Base-by-base conservation (phyloP, 805 yeast genomes). In the Saturnispora sanitii region DNA sequence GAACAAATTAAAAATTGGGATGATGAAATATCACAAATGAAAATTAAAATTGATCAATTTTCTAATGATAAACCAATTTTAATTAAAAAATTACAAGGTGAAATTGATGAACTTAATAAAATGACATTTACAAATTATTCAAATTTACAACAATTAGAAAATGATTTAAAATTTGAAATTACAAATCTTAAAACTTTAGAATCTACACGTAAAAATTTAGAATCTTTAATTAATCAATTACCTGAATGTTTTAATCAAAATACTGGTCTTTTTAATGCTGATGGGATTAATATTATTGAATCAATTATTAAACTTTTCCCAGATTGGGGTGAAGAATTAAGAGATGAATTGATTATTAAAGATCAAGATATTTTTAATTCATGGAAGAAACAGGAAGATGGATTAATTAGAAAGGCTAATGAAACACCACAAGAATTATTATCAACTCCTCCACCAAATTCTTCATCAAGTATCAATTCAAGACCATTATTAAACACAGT, bases 1-100 rank as follows among this genome's bases (percentile, higher is more conserved):
- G 38, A 37, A 2, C 64, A 67, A 38, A 55, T 67, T 37, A 46
- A 40, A 4, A 46, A 52, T 19, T 68, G 71, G 71, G 50, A 54
- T 33, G 8, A 18, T 0, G 50, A 52, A 19, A 41, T 64, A 8
- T 51, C 53, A 4, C 55, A 53, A 30, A 54, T 51, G 53, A 18
- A 45, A 43, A 45, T 45, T 21, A 46, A 49, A 4, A 38, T 34
- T 7, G 37, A 29, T 2, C 31, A 21, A 6, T 18, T 36, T 17
- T 4, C 18, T 11, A 33, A 35, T 12, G 49, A 51, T 12, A 50
- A 49, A 31, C 50, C 57, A 6, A 31, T 35, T 12, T 49, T 44
- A 31, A 31, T 55, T 20, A 45, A 47, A 18, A 45, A 49, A 17
- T 40, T 52, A 22, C 34, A 45, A 18, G 16, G 33, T 9, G 53